Evolutionary conservation across 1,139 yeast species (phyloP), one percentile per base, ranked within the genome.

Genomic region (Pichia sp.): DNA sequence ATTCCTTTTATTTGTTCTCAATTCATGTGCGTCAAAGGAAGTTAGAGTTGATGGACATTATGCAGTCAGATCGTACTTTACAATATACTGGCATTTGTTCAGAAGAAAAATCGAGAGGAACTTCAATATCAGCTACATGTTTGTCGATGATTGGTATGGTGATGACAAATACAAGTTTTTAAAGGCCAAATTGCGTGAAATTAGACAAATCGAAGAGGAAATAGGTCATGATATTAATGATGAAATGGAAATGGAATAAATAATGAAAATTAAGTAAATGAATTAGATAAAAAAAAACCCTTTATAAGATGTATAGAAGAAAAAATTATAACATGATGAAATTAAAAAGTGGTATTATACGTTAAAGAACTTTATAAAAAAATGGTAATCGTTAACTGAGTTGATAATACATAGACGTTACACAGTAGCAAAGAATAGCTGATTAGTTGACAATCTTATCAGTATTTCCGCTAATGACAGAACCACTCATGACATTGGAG

Each of bases 401-500:
- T 28, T 12, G 31, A 28, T 10, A 11, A 2, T 28, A 28, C 10
- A 12, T 5, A 5, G 14, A 2, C 12, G 14, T 34, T 34, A 12
- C 8, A 14, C 14, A 11, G 6, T 9, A 2, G 27, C n/a, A 27
- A 7, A 38, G 22, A 21, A 31, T 21, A 10, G 14, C 17, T 39
- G 34, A 17, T 39, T 18, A 44, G 19, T 31, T 27, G n/a, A 50
- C 46, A 18, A 52, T 48, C 27, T 45, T 47, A 34, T 53, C 52
- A 12, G 54, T 52, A 12, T 47, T 47, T 38, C 58, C 61, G 46
- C 58, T 59, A 27, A 65, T 64, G 30, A 65, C 63, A 30, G 59
- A 62, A 30, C 69, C 68, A 11, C 60, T 63, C 58, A 66, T 59
- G 21, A 54, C 47, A 50, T 62, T 59, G 4, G 59, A 46, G 22